A percentile compares a stretch with the other conserved stretches of the same genome.
Conservation (phyloP, 129 eudicot species). For the Chrysanthemum seticuspe region DNA sequence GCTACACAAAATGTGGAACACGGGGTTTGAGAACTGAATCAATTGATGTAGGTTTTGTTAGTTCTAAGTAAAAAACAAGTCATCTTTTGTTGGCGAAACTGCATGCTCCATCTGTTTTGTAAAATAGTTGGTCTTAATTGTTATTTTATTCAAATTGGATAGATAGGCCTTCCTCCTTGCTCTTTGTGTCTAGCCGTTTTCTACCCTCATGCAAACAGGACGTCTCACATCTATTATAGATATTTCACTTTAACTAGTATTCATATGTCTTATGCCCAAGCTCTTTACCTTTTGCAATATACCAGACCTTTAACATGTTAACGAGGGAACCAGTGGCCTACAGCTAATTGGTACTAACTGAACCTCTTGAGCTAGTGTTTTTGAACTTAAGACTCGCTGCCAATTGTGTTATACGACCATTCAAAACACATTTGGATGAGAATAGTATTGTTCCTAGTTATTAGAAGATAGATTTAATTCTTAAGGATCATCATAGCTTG, state of each 20-base stretch:
- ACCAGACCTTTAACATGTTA: too few relatives aligned
- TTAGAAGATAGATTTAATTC: background rate
- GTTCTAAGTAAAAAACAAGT: background rate
- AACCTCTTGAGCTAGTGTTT: background rate
- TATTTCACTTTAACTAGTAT: too few relatives aligned
- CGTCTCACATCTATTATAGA: too few relatives aligned
- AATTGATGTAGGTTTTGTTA: constrained; percentile 3
- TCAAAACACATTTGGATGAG: too few relatives aligned
- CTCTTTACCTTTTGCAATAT: too few relatives aligned
- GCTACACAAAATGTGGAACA: background rate
- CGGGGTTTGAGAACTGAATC: background rate
- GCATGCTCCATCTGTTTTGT: background rate
- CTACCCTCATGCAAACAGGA: background rate
- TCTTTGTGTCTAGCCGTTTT: background rate
- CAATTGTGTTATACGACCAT: background rate
- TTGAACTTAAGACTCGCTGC: background rate
- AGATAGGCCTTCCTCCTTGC: background rate
- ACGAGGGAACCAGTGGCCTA: too few relatives aligned
- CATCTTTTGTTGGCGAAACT: background rate
- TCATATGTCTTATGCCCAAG: too few relatives aligned
- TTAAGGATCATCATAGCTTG: too few relatives aligned
- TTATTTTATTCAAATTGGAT: background rate
- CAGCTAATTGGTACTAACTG: too few relatives aligned
- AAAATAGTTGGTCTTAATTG: background rate
- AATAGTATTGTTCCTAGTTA: background rate